Evolutionary conservation across 2,329 filamentous ascomycete species (phyloP).

Genomic region (Spiromastix sp.): DNA sequence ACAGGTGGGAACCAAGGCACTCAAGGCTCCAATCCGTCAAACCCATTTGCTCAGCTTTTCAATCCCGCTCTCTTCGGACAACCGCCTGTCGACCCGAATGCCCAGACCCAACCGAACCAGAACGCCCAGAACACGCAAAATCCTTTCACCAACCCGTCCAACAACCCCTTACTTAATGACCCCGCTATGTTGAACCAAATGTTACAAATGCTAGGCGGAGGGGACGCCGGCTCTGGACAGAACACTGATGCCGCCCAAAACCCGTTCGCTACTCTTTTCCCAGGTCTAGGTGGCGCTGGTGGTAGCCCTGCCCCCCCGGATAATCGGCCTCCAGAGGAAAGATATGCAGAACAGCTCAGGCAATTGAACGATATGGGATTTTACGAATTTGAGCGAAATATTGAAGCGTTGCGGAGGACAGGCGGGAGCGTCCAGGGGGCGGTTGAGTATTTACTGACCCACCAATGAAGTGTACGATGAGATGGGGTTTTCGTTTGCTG

Average conservation of each 20-base stretch:
- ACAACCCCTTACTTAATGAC: conserved; percentile 49
- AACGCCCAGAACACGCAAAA: conserved; percentile 28
- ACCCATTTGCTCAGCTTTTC: conserved; percentile 62
- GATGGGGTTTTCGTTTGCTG: not conserved
- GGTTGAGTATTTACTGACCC: conserved; percentile 30
- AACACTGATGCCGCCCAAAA: conserved; percentile 28
- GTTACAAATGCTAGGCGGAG: conserved; percentile 41
- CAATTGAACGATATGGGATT: conserved; percentile 99
- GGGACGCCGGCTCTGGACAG: conserved; percentile 16
- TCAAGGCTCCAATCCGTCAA: conserved; percentile 35
- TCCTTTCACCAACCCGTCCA: conserved; percentile 33
- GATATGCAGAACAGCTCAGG: conserved; percentile 78
- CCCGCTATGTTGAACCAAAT: conserved; percentile 48
- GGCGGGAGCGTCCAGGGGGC: conserved; percentile 90
- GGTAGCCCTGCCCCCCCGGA: conserved; percentile 53
- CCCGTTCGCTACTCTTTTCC: conserved; percentile 39
- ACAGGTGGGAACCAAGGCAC: conserved; percentile 21
- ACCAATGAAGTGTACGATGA: too few species aligned
- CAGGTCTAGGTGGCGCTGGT: conserved; percentile 40
- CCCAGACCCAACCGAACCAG: conserved; percentile 13
- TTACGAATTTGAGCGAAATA: conserved; percentile 89
- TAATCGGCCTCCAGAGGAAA: conserved; percentile 82
- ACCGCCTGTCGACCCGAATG: conserved; percentile 11
- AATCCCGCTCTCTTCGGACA: conserved; percentile 32
- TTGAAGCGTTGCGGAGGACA: conserved; percentile 74